Evolutionary conservation across 2,329 filamentous ascomycete genomes (phyloP), one percentile per base, ranked within the genome.

Genomic region (Aspergillus fumigatiaffinis): DNA sequence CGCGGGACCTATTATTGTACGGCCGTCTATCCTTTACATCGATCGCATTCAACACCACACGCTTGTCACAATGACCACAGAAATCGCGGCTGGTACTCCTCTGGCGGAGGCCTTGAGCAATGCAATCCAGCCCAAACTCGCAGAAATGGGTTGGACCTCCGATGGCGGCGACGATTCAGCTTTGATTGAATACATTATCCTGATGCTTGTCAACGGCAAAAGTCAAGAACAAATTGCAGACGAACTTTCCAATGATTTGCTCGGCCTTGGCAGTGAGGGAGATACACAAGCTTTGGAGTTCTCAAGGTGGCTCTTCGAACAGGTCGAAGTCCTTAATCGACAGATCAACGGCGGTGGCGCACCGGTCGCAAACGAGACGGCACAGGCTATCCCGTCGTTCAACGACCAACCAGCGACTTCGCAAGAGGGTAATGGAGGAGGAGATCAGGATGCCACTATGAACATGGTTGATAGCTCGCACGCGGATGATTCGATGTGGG

Each of bases 121-220:
- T 66, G 88, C 87, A 46, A 92, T 97, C 62, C 90, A 94, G 76
- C 89, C 91, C 32, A 97, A 97, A 79, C 82, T 99, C 57, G 85
- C 91, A 58, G 93, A 99, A 77, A 88, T 92, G 64, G 93, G 92
- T 68, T 97, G 94, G 93, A 92, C 87, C 60, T 87, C 89, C 29
- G 88, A 88, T 65, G 89, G 88, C 60, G 89, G 91, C 66, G 85
- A 86, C 69, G 91, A 93, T 74, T 87, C 88, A 25, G 90, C 91
- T 41, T 84, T 99, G 58, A 88, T 92, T 58, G 94, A 99, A 78
- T 99, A 97, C 78, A 94, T 99, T 65, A 89, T 97, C 58, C 85
- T 97, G 62, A 97, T 97, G 93, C 84, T 99, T 32, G 91, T 91
- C 61, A 97, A 97, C 77, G 91, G 92, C 68, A 97, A 96, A 76